Conservation (phyloP, 441 rosid species). For the Eruca vesicaria region DNA sequence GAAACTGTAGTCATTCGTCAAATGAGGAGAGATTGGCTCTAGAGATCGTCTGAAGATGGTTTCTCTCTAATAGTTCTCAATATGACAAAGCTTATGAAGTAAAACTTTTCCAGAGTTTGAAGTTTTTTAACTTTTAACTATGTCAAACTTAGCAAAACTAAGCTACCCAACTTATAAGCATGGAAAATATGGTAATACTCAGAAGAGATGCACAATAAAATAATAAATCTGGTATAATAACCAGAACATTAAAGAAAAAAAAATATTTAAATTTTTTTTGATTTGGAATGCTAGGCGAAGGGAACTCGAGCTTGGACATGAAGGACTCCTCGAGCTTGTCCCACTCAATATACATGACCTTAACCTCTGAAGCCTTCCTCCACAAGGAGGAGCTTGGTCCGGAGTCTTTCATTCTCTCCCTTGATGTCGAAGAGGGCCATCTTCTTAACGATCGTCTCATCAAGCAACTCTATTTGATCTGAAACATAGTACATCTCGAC, state of each 20-base stretch:
- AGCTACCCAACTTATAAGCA: neutral
- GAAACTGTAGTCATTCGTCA: too few relatives aligned
- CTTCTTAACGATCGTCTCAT: too few relatives aligned
- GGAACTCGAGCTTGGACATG: too few relatives aligned
- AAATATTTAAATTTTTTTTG: too few relatives aligned
- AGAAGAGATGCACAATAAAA: neutral
- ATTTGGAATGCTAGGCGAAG: too few relatives aligned
- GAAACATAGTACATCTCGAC: too few relatives aligned
- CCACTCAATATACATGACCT: neutral
- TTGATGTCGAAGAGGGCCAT: neutral
- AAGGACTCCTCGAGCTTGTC: neutral
- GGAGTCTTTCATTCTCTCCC: neutral
- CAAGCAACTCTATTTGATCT: too few relatives aligned
- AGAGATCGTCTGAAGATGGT: too few relatives aligned
- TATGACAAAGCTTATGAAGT: neutral
- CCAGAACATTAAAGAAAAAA: too few relatives aligned
- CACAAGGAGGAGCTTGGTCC: neutral
- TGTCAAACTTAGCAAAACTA: neutral
- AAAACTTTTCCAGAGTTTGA: neutral
- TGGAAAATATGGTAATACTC: neutral
- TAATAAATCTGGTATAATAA: neutral
- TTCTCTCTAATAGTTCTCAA: neutral
- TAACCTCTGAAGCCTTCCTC: neutral
- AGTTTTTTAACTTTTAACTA: too few relatives aligned
- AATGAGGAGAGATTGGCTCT: too few relatives aligned